Evolutionary conservation across 148 eudicot genomes (phyloP).

Genomic region (Agrostemma githago): DNA sequence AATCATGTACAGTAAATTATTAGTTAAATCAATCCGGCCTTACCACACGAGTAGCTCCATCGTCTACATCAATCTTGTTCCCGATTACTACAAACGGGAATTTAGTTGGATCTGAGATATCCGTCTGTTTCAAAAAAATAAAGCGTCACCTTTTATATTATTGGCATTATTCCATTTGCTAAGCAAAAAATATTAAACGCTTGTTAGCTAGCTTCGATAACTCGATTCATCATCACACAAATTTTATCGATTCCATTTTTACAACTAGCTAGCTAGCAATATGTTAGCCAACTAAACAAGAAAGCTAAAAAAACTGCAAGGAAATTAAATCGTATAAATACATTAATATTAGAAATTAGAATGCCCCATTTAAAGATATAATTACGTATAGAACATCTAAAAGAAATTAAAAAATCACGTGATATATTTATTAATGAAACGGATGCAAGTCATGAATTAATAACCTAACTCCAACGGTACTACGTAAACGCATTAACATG

Average conservation of each 20-base stretch:
- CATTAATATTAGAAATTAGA: too few relatives aligned
- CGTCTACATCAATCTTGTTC: slow-evolving; percentile 56
- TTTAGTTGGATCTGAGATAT: slow-evolving; percentile 42
- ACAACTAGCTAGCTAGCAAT: too few relatives aligned
- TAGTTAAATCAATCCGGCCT: slow-evolving; percentile 7
- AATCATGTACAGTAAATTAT: not conserved
- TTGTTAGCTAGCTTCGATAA: not conserved
- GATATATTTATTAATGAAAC: slow-evolving; percentile 4
- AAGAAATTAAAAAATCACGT: not conserved
- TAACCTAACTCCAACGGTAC: not conserved
- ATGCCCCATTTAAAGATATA: too few relatives aligned
- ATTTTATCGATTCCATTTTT: too few relatives aligned
- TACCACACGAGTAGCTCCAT: slow-evolving; percentile 49
- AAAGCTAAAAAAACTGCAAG: not conserved
- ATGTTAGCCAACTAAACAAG: too few relatives aligned
- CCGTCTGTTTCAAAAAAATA: slow-evolving; percentile 31
- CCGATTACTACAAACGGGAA: slow-evolving; percentile 64
- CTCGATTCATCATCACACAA: not conserved
- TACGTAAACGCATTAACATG: not conserved
- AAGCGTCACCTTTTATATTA: not conserved
- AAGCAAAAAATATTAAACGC: too few relatives aligned
- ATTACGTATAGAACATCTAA: not conserved
- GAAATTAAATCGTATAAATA: too few relatives aligned
- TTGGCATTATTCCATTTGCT: not conserved
- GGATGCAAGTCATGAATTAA: not conserved